Evolutionary conservation across 192 early-diverging fungal genomes (phyloP), one percentile per base, ranked within the genome.

Genomic region (Coemansia sp.): DNA sequence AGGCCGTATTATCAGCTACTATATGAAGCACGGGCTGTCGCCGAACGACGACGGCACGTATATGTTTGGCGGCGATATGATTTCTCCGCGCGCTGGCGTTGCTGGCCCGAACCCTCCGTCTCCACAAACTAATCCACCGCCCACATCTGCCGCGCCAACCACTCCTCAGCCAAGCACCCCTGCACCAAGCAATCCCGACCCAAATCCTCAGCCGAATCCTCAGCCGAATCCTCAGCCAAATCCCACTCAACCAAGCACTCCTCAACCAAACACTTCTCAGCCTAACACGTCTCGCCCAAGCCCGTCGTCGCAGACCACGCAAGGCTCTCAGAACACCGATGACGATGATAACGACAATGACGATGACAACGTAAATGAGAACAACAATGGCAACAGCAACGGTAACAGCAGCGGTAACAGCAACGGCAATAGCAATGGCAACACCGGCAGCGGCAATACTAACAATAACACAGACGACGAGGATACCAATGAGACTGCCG

Each of bases 1-100:
- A 1, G 48, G 55, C 0, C 52, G 59, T 36, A 62, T 66, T 11
- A 28, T 36, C 6, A 66, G 38, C 57, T 62, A 34, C 54, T 28
- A 34, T 23, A 62, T 66, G 64, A 37, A 11, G 1, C 25, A 44
- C n/a, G 17, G 59, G 2, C 20, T 23, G 2, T 12, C 51, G 1
- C 15, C 17, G 1, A 66, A 66, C 15, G 64, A 62, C 21, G 28
- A 48, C 6, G 59, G 64, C 17, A 57, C 55, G 23, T 44, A 20
- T 12, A 59, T 72, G 54, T 72, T 72, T 61, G 53, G 54, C 28
- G 64, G 70, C n/a, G 65, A 72, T 48, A 46, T 72, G 37, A 40
- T 47, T 47, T 58, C 23, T 4, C 38, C 31, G 7, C 22, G 37
- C 26, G 3, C 20, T 4, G 38, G 21, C 0, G 11, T 25, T 25